Conservation (phyloP, 768 basidiomycete species). For the Mrakia blollopis region DNA sequence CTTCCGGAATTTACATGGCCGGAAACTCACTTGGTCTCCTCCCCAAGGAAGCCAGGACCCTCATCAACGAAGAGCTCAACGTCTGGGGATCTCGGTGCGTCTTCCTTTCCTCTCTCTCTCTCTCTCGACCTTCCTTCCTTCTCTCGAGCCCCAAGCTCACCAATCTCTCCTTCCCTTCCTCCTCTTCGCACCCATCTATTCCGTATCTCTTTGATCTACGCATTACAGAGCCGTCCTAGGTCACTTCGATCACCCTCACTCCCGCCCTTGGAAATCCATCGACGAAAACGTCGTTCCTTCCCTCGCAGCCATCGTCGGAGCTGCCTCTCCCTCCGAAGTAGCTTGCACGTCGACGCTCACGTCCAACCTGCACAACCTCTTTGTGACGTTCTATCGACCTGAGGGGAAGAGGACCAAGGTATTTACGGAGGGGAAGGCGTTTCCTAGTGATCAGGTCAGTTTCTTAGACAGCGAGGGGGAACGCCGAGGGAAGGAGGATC, state of each 20-base stretch:
- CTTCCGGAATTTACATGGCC: constrained; percentile 74
- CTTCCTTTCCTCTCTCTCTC: not conserved
- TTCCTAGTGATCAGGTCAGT: constrained; percentile 90
- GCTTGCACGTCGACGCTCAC: constrained; percentile 94
- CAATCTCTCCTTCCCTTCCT: constrained; percentile 36
- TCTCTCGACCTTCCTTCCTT: constrained; percentile 45
- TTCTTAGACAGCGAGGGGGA: not conserved
- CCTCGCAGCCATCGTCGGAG: constrained; percentile 78
- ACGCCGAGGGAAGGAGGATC: not conserved
- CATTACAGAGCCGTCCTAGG: constrained; percentile 73
- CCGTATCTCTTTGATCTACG: not conserved
- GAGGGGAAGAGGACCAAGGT: constrained; percentile 75
- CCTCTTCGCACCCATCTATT: not conserved
- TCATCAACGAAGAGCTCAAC: constrained; percentile 74
- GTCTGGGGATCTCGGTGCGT: constrained; percentile 66
- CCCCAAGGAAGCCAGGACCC: constrained; percentile 63
- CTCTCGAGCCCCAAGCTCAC: no score
- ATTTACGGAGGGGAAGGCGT: constrained; percentile 86
- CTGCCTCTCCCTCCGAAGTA: constrained; percentile 59
- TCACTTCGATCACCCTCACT: constrained; percentile 83
- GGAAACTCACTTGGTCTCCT: constrained; percentile 90
- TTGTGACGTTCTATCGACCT: constrained; percentile 90
- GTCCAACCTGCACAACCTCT: constrained; percentile 81
- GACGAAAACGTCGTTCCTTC: constrained; percentile 65
- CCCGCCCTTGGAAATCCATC: constrained; percentile 74